phyloP scores from a whole-genome alignment of 1,284 basidiomycete species.

The Leucoagaricus sp. region DNA sequence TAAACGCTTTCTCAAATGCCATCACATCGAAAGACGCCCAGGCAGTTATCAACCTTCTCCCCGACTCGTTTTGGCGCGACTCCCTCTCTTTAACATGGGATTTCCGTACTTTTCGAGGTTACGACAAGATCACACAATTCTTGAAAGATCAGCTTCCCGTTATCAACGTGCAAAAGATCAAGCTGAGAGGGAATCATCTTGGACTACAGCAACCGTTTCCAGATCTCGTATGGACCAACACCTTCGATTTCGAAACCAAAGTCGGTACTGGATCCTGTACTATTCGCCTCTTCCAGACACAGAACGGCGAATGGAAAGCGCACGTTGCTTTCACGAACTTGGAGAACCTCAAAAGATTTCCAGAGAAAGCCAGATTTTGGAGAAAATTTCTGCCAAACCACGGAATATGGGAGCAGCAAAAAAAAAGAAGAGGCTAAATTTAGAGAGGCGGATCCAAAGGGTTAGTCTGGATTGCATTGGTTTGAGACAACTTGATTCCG shows the following conservation, averaged over 20 bases:
- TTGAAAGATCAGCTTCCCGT: conserved; percentile 5
- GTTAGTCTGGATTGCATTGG: too few relatives aligned
- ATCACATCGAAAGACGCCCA: conserved; percentile 24
- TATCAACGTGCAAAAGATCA: background rate
- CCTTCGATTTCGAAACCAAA: conserved; percentile 16
- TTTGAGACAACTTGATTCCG: too few relatives aligned
- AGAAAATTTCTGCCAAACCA: conserved; percentile 32
- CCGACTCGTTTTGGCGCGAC: conserved; percentile 60
- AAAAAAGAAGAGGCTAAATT: conserved; percentile 40
- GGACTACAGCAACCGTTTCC: conserved; percentile 1
- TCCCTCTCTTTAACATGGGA: conserved; percentile 63
- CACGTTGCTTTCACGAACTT: conserved; percentile 22
- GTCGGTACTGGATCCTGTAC: conserved; percentile 12
- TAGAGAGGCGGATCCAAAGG: conserved; percentile 37
- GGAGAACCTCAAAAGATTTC: conserved; percentile 20
- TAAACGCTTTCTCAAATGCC: conserved; percentile 27
- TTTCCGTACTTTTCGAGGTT: conserved; percentile 58
- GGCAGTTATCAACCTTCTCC: conserved; percentile 24
- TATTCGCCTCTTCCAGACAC: conserved; percentile 10
- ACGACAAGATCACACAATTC: conserved; percentile 39
- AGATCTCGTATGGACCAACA: conserved; percentile 15
- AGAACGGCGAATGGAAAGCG: conserved; percentile 20
- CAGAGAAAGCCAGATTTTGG: conserved; percentile 18
- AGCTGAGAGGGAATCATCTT: conserved; percentile 5
- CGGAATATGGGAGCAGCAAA: conserved; percentile 35